Conservation (phyloP, 805 yeast genomes). For the Ogataea methylovora region DNA sequence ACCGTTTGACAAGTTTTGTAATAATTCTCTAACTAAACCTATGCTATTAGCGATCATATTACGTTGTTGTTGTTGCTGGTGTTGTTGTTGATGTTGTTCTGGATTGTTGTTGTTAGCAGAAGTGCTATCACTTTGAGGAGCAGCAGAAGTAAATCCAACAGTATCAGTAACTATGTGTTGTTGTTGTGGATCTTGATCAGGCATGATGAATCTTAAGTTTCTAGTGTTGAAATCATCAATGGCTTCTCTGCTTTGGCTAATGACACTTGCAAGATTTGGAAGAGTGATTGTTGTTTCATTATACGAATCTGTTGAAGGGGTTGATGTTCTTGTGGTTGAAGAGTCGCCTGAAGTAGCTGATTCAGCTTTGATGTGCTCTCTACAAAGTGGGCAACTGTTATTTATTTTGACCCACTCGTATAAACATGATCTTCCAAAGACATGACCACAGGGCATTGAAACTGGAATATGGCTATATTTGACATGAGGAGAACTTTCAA, state of each 20-base stretch:
- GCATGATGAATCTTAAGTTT: constrained; percentile 22
- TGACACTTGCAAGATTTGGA: constrained; percentile 28
- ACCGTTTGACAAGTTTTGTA: background rate
- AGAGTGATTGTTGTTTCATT: constrained; percentile 24
- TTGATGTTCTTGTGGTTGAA: background rate
- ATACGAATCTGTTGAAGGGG: background rate
- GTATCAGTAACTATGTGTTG: background rate
- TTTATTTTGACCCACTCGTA: constrained; percentile 74
- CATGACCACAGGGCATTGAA: constrained; percentile 76
- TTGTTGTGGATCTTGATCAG: constrained; percentile 14
- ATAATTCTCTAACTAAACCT: background rate
- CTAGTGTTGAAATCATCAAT: constrained; percentile 24
- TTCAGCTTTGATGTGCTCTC: constrained; percentile 40
- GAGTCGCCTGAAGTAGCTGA: constrained; percentile 5
- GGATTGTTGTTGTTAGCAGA: background rate
- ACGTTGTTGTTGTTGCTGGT: background rate
- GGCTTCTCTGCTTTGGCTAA: constrained; percentile 22
- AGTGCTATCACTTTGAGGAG: background rate
- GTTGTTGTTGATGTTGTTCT: background rate
- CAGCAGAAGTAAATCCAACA: background rate
- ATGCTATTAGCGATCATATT: background rate
- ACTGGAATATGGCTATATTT: constrained; percentile 54
- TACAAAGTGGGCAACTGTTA: constrained; percentile 81
- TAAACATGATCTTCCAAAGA: constrained; percentile 82
- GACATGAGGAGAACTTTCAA: constrained; percentile 8